Conservation (phyloP, 768 basidiomycete genomes). For the Lactarius psammicola region DNA sequence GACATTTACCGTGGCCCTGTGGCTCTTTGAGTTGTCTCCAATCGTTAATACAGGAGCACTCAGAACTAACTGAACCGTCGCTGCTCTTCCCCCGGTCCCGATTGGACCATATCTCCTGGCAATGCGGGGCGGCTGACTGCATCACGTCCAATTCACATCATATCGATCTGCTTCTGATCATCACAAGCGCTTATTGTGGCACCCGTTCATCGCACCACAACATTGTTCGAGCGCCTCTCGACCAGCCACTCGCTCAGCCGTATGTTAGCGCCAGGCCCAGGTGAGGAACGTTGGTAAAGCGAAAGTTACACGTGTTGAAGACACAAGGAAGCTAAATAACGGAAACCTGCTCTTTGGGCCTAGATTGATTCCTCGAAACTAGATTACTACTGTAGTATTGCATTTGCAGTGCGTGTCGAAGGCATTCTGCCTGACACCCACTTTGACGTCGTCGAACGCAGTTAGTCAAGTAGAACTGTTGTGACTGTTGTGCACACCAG, state of each 20-base stretch:
- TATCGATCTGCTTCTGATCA: neutral
- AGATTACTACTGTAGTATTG: too few relatives aligned
- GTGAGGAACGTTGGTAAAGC: neutral
- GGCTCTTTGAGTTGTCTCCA: neutral
- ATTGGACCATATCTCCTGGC: neutral
- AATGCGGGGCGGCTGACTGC: neutral
- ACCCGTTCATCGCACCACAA: neutral
- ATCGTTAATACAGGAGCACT: neutral
- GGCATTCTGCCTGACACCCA: neutral
- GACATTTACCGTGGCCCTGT: neutral
- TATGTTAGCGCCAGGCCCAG: neutral
- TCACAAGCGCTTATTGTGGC: neutral
- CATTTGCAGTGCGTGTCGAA: neutral
- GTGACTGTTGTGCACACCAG: neutral
- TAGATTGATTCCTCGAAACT: neutral
- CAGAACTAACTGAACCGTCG: neutral
- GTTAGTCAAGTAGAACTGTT: neutral
- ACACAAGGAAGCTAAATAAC: neutral
- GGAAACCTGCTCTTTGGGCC: neutral
- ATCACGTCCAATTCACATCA: neutral
- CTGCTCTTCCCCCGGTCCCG: neutral
- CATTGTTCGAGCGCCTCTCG: neutral
- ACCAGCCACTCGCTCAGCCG: neutral
- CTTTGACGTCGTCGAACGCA: neutral
- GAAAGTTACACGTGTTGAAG: neutral